Conservation (phyloP, 176 grass and related monocot species). For the Phragmites australis region DNA sequence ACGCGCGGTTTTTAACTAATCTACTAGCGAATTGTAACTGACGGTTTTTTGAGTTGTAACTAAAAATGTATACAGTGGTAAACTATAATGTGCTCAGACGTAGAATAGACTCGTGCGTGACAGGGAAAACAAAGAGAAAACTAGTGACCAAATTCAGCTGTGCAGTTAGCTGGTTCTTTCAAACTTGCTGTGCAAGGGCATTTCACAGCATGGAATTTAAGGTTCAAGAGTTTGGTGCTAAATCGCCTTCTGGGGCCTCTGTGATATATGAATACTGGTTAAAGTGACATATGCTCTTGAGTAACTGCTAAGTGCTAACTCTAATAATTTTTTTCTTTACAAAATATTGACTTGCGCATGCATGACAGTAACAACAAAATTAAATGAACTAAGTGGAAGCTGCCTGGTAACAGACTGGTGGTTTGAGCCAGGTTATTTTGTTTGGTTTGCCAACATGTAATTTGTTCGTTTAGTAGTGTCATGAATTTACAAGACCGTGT, state of each 20-base stretch:
- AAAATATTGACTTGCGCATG: background rate
- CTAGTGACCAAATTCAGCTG: background rate
- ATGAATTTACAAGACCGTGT: background rate
- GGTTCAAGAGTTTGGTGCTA: background rate
- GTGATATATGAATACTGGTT: background rate
- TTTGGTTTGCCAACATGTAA: background rate
- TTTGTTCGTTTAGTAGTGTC: background rate
- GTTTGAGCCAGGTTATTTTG: background rate
- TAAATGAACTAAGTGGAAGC: conserved; percentile 8
- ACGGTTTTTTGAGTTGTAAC: too few species aligned
- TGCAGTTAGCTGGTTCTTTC: conserved; percentile 4
- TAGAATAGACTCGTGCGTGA: too few species aligned
- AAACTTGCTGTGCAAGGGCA: background rate
- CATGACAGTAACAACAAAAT: background rate
- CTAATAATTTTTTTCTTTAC: background rate
- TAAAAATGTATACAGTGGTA: too few species aligned
- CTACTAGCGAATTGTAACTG: too few species aligned
- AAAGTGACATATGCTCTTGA: background rate
- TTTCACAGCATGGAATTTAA: background rate
- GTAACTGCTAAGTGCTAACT: background rate
- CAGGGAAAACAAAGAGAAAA: background rate
- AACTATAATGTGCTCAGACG: too few species aligned
- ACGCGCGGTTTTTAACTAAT: too few species aligned
- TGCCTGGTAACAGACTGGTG: background rate
- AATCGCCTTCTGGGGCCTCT: background rate